Base-by-base conservation (phyloP, 2,329 filamentous ascomycete species). In the Claviceps digitariae region DNA sequence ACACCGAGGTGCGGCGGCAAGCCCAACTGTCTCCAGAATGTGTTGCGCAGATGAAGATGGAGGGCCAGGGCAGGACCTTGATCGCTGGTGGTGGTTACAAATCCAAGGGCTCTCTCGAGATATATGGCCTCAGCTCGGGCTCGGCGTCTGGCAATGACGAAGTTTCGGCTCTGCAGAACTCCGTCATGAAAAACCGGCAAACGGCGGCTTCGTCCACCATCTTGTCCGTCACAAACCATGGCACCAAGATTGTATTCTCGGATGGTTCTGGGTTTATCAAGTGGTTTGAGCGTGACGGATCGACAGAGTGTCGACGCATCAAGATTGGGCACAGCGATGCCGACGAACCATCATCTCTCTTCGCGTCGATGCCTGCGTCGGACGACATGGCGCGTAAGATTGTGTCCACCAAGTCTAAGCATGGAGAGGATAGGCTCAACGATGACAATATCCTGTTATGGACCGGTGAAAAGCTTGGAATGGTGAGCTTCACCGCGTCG, bases 51-150 rank as follows among this genome's bases (percentile, higher is more conserved):
- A 74, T 74, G n/a, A 84, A 84, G 59, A 68, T 62, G n/a, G 65
- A 66, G 0, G 61, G 68, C 0, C 76, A 67, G 13, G 77, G 83
- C 0, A 75, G 83, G 47, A 90, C 85, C 0, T 69, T 96, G 27
- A 78, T 95, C 51, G 87, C 89, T 2, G 87, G 86, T 41, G 91
- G 90, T 5, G 87, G 91, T 64, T 96, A 96, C 71, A 94, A 93
- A 60, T 88, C 86, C 34, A 90, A 93, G 66, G 91, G 91, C 0
- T 90, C 86, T 0, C 73, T 97, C 2, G 91, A 97, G 63, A 71
- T 95, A n/a, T 95, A 95, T 66, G 82, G 82, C 15, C 69, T 88
- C 25, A 68, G 58, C 44, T 64, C 58, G 45, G 62, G 52, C 55
- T 61, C 57, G 23, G 59, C 61, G n/a, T 57, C 61, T 57, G 64